These are phyloP conservation scores for Echria macrotheca DNA, from an alignment of 495 filamentous ascomycete genomes.

Conservation along the genomic window DNA sequence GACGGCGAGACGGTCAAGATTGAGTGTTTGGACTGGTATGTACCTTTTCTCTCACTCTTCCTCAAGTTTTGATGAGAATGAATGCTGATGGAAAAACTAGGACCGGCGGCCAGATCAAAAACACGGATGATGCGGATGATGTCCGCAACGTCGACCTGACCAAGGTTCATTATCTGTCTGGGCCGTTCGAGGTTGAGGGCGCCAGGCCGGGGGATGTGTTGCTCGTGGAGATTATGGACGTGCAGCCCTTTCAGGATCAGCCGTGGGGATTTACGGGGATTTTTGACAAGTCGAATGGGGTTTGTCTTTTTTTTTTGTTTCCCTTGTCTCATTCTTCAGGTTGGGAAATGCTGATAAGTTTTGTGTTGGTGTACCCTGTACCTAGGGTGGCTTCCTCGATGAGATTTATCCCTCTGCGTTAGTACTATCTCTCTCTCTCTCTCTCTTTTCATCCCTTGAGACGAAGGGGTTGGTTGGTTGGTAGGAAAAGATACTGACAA, in stretches of 20 bases:
- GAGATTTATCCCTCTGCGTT: slow-evolving; percentile 81
- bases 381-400: slow-evolving; percentile 79
- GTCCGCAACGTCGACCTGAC: slow-evolving; percentile 81
- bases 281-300: slow-evolving; percentile 74
- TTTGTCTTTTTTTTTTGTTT: slow-evolving; percentile 4
- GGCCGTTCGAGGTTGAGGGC: slow-evolving; percentile 83
- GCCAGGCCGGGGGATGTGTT: slow-evolving; percentile 85
- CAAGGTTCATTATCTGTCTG: slow-evolving; percentile 79
- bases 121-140: slow-evolving; percentile 88
- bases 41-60: not conserved
- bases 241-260: slow-evolving; percentile 79
- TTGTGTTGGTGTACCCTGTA: not conserved
- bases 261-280: slow-evolving; percentile 93
- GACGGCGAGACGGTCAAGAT: slow-evolving; percentile 91
- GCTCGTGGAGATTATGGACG: slow-evolving; percentile 90
- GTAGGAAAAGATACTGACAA: no score
- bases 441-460: no score
- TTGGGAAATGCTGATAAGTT: not conserved
- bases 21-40: slow-evolving; percentile 80
- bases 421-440: slow-evolving; percentile 14
- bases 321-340: not conserved
- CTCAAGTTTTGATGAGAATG: not conserved
- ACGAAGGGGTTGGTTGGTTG: no score
- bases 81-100: slow-evolving; percentile 22
- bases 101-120: slow-evolving; percentile 82